These are phyloP conservation scores for Cyclaneusma minus DNA, from an alignment of 2,329 filamentous ascomycete genomes.

Conservation along the genomic window DNA sequence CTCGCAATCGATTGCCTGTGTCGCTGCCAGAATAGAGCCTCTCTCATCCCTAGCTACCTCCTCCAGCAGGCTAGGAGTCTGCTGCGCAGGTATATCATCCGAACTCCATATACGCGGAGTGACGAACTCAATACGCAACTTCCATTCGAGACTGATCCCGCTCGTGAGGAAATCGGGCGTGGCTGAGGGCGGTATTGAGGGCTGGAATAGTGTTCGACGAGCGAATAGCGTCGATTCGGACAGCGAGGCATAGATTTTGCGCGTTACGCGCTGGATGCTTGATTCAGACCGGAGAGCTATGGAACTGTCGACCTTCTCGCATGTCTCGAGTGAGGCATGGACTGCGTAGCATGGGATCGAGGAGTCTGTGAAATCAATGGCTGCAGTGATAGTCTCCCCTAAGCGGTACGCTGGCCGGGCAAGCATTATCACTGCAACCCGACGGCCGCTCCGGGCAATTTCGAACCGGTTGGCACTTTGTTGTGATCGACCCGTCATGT, in stretches of 20 bases:
- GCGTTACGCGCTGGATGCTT: slow-evolving; percentile 74
- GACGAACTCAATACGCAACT: slow-evolving; percentile 81
- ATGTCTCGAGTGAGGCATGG: slow-evolving; percentile 70
- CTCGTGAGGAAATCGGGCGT: slow-evolving; percentile 89
- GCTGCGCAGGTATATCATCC: slow-evolving; percentile 15
- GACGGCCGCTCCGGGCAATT: slow-evolving; percentile 79
- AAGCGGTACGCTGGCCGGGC: slow-evolving; percentile 78
- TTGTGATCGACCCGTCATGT: slow-evolving; percentile 47
- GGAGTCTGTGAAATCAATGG: slow-evolving; percentile 67
- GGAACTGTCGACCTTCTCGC: slow-evolving; percentile 65
- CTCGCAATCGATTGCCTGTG: slow-evolving; percentile 67
- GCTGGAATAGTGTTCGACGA: slow-evolving; percentile 61
- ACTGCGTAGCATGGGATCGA: slow-evolving; percentile 76
- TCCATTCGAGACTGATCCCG: slow-evolving; percentile 78
- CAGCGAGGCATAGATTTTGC: slow-evolving; percentile 61
- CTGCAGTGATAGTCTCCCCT: slow-evolving; percentile 72
- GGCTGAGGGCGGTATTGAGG: slow-evolving; percentile 67
- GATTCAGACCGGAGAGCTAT: slow-evolving; percentile 74
- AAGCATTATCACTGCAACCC: slow-evolving; percentile 82
- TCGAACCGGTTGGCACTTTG: slow-evolving; percentile 88
- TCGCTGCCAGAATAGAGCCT: slow-evolving; percentile 60
- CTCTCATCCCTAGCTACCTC: slow-evolving; percentile 66
- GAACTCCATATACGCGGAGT: slow-evolving; percentile 42
- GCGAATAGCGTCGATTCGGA: slow-evolving; percentile 77
- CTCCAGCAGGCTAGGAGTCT: slow-evolving; percentile 49